These are phyloP conservation scores for Aspergillus fischeri DNA, from an alignment of 2,329 filamentous ascomycete genomes.

Conservation along the genomic window DNA sequence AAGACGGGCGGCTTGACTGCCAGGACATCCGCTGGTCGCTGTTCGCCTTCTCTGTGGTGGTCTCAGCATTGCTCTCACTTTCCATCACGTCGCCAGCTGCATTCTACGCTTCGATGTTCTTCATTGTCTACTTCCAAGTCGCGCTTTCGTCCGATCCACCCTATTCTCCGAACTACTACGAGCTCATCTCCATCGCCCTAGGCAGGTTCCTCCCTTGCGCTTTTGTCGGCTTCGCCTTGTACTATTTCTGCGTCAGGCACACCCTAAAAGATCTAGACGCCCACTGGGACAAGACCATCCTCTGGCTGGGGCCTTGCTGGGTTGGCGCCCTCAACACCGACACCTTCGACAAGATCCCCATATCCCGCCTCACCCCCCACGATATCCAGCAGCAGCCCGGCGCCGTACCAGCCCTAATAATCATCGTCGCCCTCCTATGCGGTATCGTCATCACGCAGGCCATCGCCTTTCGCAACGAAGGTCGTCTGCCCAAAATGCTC, in stretches of 20 bases:
- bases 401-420: constrained; percentile 54
- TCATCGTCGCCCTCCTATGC: constrained; percentile 49
- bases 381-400: constrained; percentile 59
- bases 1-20: constrained; percentile 34
- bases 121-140: constrained; percentile 57
- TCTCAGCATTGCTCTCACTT: constrained; percentile 53
- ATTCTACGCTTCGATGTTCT: constrained; percentile 54
- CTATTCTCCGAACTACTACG: constrained; percentile 50
- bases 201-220: constrained; percentile 57
- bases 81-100: constrained; percentile 53
- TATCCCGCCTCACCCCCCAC: constrained; percentile 58
- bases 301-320: constrained; percentile 60
- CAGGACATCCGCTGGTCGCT: constrained; percentile 57
- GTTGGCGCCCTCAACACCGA: constrained; percentile 59
- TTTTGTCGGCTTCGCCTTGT: constrained; percentile 56
- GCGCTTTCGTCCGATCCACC: constrained; percentile 59
- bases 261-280: constrained; percentile 50
- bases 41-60: constrained; percentile 52
- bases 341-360: constrained; percentile 60
- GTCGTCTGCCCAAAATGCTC: constrained; percentile 46
- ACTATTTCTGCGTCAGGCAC: constrained; percentile 50
- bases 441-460: constrained; percentile 53
- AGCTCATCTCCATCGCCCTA: constrained; percentile 51
- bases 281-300: constrained; percentile 57
- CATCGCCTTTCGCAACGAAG: constrained; percentile 54